These are phyloP conservation scores for Beauveria asiatica DNA, from an alignment of 2,329 filamentous ascomycete genomes.

Conservation along the genomic window DNA sequence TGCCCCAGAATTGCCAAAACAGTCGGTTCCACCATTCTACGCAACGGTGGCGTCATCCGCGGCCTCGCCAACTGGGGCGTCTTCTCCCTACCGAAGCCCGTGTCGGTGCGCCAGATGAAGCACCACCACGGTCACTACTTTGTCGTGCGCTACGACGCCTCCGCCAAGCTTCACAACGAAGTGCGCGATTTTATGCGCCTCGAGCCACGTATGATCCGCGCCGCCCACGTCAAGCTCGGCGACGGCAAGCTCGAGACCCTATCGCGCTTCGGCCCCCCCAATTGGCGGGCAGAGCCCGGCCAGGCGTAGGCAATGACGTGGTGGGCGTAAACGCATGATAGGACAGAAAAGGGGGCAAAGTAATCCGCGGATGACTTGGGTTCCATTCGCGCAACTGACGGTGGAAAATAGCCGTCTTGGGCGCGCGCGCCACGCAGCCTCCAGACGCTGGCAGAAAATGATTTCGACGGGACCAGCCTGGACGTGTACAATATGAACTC, in stretches of 20 bases:
- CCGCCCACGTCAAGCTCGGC: slow-evolving; percentile 80
- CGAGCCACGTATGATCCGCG: slow-evolving; percentile 85
- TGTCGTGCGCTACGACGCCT: slow-evolving; percentile 90
- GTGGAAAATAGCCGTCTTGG: too few relatives aligned
- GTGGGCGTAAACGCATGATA: neutral
- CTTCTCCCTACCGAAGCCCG: slow-evolving; percentile 74
- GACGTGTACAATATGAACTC: neutral
- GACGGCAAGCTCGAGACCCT: slow-evolving; percentile 46
- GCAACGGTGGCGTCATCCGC: slow-evolving; percentile 79
- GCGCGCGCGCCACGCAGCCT: neutral
- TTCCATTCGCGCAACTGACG: neutral
- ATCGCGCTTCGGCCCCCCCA: slow-evolving; percentile 39
- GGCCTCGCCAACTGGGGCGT: slow-evolving; percentile 93
- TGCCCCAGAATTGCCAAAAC: slow-evolving; percentile 78
- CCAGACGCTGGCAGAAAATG: neutral
- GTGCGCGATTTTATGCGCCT: slow-evolving; percentile 69
- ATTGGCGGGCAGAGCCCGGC: slow-evolving; percentile 35
- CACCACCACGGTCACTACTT: slow-evolving; percentile 92
- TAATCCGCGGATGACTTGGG: neutral
- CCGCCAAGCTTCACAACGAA: slow-evolving; percentile 61
- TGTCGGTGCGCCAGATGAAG: slow-evolving; percentile 71
- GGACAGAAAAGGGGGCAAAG: neutral
- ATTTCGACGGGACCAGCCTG: neutral
- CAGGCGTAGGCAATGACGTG: slow-evolving; percentile 19
- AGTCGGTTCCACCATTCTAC: slow-evolving; percentile 73